Conservation (phyloP, 106 monocot species). For the Iris macrosiphon region DNA sequence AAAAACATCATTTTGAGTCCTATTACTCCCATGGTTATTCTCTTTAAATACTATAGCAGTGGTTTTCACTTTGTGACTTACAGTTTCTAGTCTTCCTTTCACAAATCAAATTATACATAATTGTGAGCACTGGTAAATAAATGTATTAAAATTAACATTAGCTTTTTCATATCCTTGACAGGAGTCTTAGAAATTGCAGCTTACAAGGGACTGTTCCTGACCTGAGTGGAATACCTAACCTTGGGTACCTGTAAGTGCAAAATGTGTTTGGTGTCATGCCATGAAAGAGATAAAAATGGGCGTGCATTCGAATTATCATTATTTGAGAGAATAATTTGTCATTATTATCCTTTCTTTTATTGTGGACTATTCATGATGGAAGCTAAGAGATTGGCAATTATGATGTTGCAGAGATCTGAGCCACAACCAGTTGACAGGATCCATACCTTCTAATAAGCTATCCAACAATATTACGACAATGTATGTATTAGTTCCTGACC, state of each 20-base stretch:
- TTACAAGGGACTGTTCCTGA: conserved; percentile 72
- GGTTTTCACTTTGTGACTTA: too few species aligned
- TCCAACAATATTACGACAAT: conserved; percentile 74
- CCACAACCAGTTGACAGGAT: conserved; percentile 56
- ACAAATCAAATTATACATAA: too few species aligned
- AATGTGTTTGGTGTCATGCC: background rate
- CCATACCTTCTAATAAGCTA: conserved; percentile 55
- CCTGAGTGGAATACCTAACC: conserved; percentile 48
- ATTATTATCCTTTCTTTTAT: background rate
- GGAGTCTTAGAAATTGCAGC: conserved; percentile 80
- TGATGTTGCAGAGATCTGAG: conserved; percentile 78
- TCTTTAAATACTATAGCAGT: too few species aligned
- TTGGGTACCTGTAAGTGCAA: conserved; percentile 65
- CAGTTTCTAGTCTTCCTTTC: too few species aligned
- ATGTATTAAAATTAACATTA: too few species aligned
- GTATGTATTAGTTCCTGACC: conserved; percentile 23
- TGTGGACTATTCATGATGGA: background rate
- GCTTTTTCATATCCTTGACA: too few species aligned
- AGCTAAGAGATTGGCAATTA: conserved; percentile 3
- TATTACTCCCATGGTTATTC: too few species aligned
- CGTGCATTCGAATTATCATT: background rate
- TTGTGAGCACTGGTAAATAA: too few species aligned
- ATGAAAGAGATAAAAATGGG: background rate
- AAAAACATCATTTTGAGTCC: too few species aligned
- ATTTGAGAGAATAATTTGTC: too few species aligned